A percentile compares a stretch with the other conserved stretches of the same genome.
Evolutionary conservation across 1,139 yeast genomes (phyloP).

Genomic region (Geotrichum siamense): DNA sequence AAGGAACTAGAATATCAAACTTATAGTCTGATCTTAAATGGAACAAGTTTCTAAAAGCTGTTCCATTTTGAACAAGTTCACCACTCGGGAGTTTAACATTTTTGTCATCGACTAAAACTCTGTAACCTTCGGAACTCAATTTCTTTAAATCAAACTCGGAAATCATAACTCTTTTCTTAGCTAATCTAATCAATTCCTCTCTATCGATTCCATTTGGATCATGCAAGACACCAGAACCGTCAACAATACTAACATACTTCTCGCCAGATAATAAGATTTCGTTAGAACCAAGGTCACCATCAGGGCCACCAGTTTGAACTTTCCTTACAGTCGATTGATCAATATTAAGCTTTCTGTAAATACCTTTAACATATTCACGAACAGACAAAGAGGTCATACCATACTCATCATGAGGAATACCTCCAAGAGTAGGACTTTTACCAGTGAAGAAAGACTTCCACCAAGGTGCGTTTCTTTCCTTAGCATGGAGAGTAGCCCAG

Average conservation of each 20-base stretch:
- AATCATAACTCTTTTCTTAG: constrained; percentile 70
- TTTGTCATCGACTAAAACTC: constrained; percentile 79
- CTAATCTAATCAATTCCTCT: constrained; percentile 68
- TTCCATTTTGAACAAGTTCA: constrained; percentile 67
- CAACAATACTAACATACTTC: constrained; percentile 80
- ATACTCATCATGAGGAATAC: constrained; percentile 96
- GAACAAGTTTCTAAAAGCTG: constrained; percentile 86
- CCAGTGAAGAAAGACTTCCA: constrained; percentile 99
- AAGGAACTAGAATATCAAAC: constrained; percentile 80
- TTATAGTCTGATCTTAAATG: constrained; percentile 63
- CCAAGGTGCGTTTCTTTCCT: constrained; percentile 92
- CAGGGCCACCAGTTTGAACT: constrained; percentile 98
- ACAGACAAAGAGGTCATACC: constrained; percentile 98
- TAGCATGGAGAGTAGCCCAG: constrained; percentile 98
- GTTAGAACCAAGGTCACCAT: constrained; percentile 95
- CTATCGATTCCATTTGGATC: constrained; percentile 89
- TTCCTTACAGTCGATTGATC: constrained; percentile 57
- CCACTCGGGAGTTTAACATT: constrained; percentile 78
- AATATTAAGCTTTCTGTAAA: constrained; percentile 70
- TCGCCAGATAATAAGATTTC: constrained; percentile 86
- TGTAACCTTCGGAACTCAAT: constrained; percentile 68
- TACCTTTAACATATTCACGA: constrained; percentile 83
- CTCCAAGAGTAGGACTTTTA: constrained; percentile 85
- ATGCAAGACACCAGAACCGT: constrained; percentile 91
- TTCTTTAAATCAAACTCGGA: constrained; percentile 58